Evolutionary conservation across 2,329 filamentous ascomycete species (phyloP), one percentile per base, ranked within the genome.

Genomic region (Ceratocystis eucalypticola): DNA sequence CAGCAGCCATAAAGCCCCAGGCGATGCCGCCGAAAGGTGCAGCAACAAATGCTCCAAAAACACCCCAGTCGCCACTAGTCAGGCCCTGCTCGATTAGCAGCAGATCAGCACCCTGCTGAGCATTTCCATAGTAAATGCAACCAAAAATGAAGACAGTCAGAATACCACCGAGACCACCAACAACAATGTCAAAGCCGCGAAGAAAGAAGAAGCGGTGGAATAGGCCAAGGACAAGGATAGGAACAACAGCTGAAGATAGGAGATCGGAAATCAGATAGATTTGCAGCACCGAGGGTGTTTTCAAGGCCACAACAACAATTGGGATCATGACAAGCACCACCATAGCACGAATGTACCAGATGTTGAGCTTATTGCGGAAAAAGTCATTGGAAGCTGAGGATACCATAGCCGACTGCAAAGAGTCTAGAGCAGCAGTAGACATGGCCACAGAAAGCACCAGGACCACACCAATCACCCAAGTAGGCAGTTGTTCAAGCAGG

Each of bases 251-350:
- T 1, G 89, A 87, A 17, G 88, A 90, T 68, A 94, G 82, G 6
- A 94, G 81, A 73, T 93, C 89, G 57, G 87, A 88, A 72, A 93
- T 90, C 69, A 93, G 80, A 77, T 89, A 93, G 74, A 93, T 91
- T 74, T 91, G 88, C 63, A 93, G 78, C 68, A 93, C 86, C 62
- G 83, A 86, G 1, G 88, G 88, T 6, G 85, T 85, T 72, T 86
- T 87, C 66, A 93, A 79, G 10, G 89, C 89, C 61, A 93, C 80
- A 30, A 89, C 83, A 12, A 92, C 82, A 64, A 86, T 83, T 1
- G 89, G 89, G 69, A 91, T 77, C 72, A 91, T 91, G 74, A 92
- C 71, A 17, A 88, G 73, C 0, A 93, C 83, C 30, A 94, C 88
- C 50, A 79, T 79, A 20, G 72, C 80, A 61, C 89, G 86, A 70